Base-by-base conservation (phyloP, 164 flowering plant genomes). In the Platanus orientalis region DNA sequence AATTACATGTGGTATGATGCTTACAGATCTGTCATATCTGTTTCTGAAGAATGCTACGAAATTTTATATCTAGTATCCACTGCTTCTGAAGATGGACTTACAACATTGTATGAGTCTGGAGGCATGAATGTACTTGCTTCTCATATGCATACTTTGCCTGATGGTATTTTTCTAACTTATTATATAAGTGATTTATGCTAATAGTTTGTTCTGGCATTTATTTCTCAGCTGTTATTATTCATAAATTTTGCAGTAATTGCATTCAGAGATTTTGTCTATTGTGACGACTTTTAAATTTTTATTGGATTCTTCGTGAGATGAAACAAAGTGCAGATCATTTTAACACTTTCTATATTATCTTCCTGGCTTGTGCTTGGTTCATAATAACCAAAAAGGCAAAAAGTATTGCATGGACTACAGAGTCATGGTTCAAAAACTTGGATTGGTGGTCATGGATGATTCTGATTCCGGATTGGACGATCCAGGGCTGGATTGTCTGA, bases 41-140 rank as follows among this genome's bases (percentile, higher is more conserved):
- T 81, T 61, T 65, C 69, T 40, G 90, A 81, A 61, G 96, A 88
- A 51, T 88, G 93, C 75, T 91, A 73, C 73, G 99, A 94, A 66
- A 77, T 85, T 76, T 55, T 94, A 29, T 81, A 78, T 64, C 64
- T 86, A 69, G 87, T 86, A 14, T 74, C 84, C 23, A 65, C 70
- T 52, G 74, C 90, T 55, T 79, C 76, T 60, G 84, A 82, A 54
- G 79, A 76, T 59, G 97, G 96, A 61, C 76, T 80, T 9, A 26
- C 55, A 58, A 63, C 72, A 57, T 78, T 91, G 24, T 80, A 74
- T 51, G 73, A 83, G 54, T 78, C 80, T 61, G 87, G 89, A 47
- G 92, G 85, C 61, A 48, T 94, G 69, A 78, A 69, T 21, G 74
- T 83, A 49, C 59, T 91, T 45, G 87, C 92, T 51, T 68, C 78